phyloP scores from a whole-genome alignment of 345 rosid species.

The Murraya koenigii region DNA sequence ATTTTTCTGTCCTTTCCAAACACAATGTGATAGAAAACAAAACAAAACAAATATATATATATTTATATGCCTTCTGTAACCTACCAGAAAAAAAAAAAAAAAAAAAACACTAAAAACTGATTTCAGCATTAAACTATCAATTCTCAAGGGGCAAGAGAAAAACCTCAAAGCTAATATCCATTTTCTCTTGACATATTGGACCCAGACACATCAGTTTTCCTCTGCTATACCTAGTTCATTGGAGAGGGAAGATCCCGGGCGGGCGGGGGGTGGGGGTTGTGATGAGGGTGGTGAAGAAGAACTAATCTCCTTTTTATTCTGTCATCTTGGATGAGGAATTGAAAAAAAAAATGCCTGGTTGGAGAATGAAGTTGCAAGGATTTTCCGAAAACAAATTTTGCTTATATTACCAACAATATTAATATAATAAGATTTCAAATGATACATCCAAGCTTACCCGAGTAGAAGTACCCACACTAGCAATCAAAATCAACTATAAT shows the following conservation, averaged over 20 bases:
- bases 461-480: background rate
- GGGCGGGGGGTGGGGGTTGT: too few relatives aligned
- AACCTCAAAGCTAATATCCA: background rate
- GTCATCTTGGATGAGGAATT: background rate
- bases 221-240: background rate
- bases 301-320: background rate
- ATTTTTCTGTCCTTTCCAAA: background rate
- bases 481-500: background rate
- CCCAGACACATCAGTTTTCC: background rate
- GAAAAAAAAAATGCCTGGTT: background rate
- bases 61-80: background rate
- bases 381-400: background rate
- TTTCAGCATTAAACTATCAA: background rate
- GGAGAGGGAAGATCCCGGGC: too few relatives aligned
- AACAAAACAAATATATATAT: background rate
- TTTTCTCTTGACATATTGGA: background rate
- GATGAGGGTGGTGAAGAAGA: too few relatives aligned
- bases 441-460: background rate
- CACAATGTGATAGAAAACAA: background rate
- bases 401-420: background rate
- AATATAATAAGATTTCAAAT: background rate
- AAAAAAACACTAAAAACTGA: background rate
- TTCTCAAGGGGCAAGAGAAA: background rate
- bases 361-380: background rate
- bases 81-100: background rate